Base-by-base conservation (phyloP, 2,329 filamentous ascomycete species). In the Rhynchosporium graminicola region DNA sequence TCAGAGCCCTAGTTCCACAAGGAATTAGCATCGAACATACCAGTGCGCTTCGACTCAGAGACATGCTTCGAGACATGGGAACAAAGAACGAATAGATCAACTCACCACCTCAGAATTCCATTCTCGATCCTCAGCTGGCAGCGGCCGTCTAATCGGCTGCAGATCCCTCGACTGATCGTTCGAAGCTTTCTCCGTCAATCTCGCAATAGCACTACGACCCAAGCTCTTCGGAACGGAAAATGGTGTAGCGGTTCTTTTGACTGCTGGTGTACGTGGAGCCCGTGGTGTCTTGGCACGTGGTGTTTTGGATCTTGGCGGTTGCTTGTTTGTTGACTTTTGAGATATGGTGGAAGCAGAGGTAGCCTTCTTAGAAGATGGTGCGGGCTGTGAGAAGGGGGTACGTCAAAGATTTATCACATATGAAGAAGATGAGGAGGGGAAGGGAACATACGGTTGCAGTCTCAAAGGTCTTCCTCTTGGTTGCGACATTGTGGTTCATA, bases 141-240 rank as follows among this genome's bases (percentile, higher is more conserved):
- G 10, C 9, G 51, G 51, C 8, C 51, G 51, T 28, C 51, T 33
- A 26, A 54, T 54, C 20, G 51, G 51, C 28, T 54, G 51, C 3
- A 54, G 9, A 42, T 54, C 36, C 20, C 51, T 40, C 4, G 51
- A 54, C 4, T 20, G 51, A 40, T 54, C 51, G 13, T 29, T 54
- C 6, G 51, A 40, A 54, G 51, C 51, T 20, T 54, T 54, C 36
- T 54, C 51, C 9, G 51, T 54, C n/a, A 54, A 38, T 40, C 51
- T 40, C 8, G 51, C 51, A 33, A 54, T 54, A 10, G 51, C 51
- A 40, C 51, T 26, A 28, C 33, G 33, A 40, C 51, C 51, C 13
- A 54, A 10, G 12, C 33, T 40, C 40, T 38, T 54, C 20, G n/a
- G 3, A 8, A 8, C n/a, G 4, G 43, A 12, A 15, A n/a, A 43